Conservation (phyloP, 1,284 basidiomycete genomes). For the Apiotrichum sp. region DNA sequence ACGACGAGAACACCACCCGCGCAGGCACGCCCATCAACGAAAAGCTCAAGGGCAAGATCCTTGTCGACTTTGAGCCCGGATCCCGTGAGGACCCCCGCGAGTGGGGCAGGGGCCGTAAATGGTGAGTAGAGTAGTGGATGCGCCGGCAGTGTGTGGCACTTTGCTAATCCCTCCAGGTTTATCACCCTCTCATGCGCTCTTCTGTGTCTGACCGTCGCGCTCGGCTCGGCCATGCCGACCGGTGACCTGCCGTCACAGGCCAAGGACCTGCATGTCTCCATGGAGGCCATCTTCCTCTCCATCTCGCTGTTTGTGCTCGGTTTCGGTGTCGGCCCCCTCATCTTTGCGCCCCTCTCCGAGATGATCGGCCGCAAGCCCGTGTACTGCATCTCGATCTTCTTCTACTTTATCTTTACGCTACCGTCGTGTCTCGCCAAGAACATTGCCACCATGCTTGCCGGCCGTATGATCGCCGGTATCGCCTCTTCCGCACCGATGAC, state of each 20-base stretch:
- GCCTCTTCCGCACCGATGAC: slow-evolving; percentile 50
- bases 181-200: slow-evolving; percentile 27
- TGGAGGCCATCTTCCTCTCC: slow-evolving; percentile 45
- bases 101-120: slow-evolving; percentile 32
- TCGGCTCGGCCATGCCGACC: slow-evolving; percentile 49
- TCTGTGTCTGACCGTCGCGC: slow-evolving; percentile 38
- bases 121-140: slow-evolving; percentile 18
- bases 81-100: slow-evolving; percentile 30
- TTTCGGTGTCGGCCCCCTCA: slow-evolving; percentile 45
- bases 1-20: not conserved
- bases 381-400: slow-evolving; percentile 45
- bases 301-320: slow-evolving; percentile 51
- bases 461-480: slow-evolving; percentile 49
- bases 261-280: slow-evolving; percentile 42
- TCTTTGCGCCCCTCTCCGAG: slow-evolving; percentile 46
- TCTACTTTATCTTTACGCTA: slow-evolving; percentile 49
- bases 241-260: slow-evolving; percentile 42
- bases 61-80: slow-evolving; percentile 30
- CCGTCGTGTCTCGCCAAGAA: slow-evolving; percentile 48
- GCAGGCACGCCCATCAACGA: not conserved
- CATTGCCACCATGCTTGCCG: slow-evolving; percentile 48
- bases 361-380: slow-evolving; percentile 43
- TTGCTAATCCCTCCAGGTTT: slow-evolving; percentile 16
- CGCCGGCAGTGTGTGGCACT: not conserved
- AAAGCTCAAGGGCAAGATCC: slow-evolving; percentile 20